Evolutionary conservation across 2,329 filamentous ascomycete genomes (phyloP).

Genomic region (Coniella vitis): DNA sequence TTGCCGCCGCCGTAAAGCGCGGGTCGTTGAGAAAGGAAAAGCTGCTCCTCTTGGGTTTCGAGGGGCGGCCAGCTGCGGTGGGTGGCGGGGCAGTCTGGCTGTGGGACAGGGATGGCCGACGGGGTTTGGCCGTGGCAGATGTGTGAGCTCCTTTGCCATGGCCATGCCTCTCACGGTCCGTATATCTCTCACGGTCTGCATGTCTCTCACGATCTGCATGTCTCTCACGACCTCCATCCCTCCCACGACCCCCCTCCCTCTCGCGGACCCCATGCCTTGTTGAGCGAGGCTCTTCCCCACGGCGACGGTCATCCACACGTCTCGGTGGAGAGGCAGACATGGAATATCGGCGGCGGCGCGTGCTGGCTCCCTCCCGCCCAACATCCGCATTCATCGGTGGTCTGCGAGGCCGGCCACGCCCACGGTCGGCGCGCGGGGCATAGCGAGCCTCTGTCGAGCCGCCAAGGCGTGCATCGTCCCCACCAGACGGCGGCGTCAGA

Average conservation of each 20-base stretch:
- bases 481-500: constrained; percentile 9
- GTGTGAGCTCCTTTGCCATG: too few species aligned
- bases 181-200: too few species aligned
- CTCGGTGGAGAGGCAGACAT: constrained; percentile 6
- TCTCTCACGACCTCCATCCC: too few species aligned
- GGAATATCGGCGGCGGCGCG: constrained; percentile 5
- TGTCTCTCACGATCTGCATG: too few species aligned
- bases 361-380: constrained; percentile 2
- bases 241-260: too few species aligned
- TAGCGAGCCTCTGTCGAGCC: constrained; percentile 10
- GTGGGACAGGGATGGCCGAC: neutral
- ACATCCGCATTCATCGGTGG: constrained; percentile 11
- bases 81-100: neutral
- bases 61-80: neutral
- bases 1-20: constrained; percentile 20
- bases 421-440: constrained; percentile 10
- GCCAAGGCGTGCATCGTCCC: constrained; percentile 3
- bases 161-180: too few species aligned
- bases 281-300: neutral
- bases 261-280: constrained; percentile 5
- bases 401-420: constrained; percentile 12
- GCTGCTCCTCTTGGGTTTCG: neutral
- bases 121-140: neutral
- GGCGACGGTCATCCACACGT: neutral
- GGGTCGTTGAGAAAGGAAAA: constrained; percentile 14